Percentiles rank a stretch among this genome's conserved stretches.
These are phyloP conservation scores for Schwanniomyces yamadae DNA, from an alignment of 805 yeast genomes.

Conservation along the genomic window DNA sequence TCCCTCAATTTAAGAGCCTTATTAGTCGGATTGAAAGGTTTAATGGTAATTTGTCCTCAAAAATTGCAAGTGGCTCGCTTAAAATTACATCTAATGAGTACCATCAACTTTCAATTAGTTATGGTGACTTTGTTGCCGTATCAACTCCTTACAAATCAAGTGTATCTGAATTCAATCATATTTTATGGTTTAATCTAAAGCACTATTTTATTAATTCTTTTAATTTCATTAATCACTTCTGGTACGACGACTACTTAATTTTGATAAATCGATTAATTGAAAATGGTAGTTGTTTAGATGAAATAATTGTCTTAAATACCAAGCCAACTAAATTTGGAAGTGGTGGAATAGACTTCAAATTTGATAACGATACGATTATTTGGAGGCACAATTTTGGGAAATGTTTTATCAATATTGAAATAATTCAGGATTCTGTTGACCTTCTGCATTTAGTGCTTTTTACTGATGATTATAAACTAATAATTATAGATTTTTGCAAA, in stretches of 20 bases:
- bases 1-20: slow-evolving; percentile 28
- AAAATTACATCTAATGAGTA: slow-evolving; percentile 18
- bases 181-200: slow-evolving; percentile 40
- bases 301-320: slow-evolving; percentile 35
- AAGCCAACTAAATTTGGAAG: slow-evolving; percentile 29
- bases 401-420: slow-evolving; percentile 19
- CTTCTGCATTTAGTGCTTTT: slow-evolving; percentile 20
- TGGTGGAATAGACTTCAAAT: slow-evolving; percentile 28
- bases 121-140: slow-evolving; percentile 25
- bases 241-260: slow-evolving; percentile 35
- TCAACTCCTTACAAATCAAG: slow-evolving; percentile 28
- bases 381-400: slow-evolving; percentile 38
- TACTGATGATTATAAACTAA: slow-evolving; percentile 28
- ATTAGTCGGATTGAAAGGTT: slow-evolving; percentile 20
- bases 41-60: slow-evolving; percentile 15
- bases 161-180: slow-evolving; percentile 26
- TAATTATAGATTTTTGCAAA: slow-evolving; percentile 24
- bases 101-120: slow-evolving; percentile 29
- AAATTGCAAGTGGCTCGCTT: slow-evolving; percentile 22
- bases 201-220: slow-evolving; percentile 31
- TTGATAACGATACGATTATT: slow-evolving; percentile 38
- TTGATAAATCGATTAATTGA: slow-evolving; percentile 27
- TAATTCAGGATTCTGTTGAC: slow-evolving; percentile 8
- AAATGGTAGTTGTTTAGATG: slow-evolving; percentile 23
- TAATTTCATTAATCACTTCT: slow-evolving; percentile 34